Percentiles rank a stretch among this genome's conserved stretches.
Evolutionary conservation across 2,329 filamentous ascomycete genomes (phyloP).

Genomic region (Phyllosticta capitalensis): DNA sequence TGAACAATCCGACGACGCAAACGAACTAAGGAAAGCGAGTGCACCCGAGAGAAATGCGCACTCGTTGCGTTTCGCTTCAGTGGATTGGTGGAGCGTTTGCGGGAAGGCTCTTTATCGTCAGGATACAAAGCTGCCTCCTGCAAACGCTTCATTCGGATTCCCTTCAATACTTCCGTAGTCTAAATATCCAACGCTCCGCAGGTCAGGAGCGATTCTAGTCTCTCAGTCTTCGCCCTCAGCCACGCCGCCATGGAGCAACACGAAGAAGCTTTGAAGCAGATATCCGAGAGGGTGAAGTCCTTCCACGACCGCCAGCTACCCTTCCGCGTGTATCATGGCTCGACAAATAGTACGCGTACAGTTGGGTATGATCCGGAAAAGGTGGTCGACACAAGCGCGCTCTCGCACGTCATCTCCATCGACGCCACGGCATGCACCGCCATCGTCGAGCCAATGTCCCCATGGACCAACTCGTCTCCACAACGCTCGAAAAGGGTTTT

Average conservation of each 20-base stretch:
- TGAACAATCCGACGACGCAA: too few relatives aligned
- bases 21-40: too few relatives aligned
- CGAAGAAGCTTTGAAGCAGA: constrained; percentile 33
- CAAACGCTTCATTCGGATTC: too few relatives aligned
- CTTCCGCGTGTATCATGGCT: constrained; percentile 69
- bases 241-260: constrained; percentile 29
- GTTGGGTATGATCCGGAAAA: constrained; percentile 35
- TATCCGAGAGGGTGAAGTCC: constrained; percentile 37
- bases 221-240: constrained; percentile 12
- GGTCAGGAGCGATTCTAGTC: neutral
- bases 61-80: too few relatives aligned
- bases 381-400: constrained; percentile 56
- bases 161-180: too few relatives aligned
- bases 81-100: too few relatives aligned
- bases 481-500: constrained; percentile 46
- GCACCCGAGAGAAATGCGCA: too few relatives aligned
- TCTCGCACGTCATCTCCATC: constrained; percentile 54
- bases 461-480: constrained; percentile 54
- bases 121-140: too few relatives aligned
- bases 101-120: too few relatives aligned
- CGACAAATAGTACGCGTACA: constrained; percentile 65
- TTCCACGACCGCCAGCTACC: constrained; percentile 46
- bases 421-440: constrained; percentile 46
- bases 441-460: constrained; percentile 60
- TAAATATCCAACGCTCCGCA: neutral